Evolutionary conservation across 208 protist genomes (phyloP), one percentile per base, ranked within the genome.

Genomic region (Wallacemonas sp.): DNA sequence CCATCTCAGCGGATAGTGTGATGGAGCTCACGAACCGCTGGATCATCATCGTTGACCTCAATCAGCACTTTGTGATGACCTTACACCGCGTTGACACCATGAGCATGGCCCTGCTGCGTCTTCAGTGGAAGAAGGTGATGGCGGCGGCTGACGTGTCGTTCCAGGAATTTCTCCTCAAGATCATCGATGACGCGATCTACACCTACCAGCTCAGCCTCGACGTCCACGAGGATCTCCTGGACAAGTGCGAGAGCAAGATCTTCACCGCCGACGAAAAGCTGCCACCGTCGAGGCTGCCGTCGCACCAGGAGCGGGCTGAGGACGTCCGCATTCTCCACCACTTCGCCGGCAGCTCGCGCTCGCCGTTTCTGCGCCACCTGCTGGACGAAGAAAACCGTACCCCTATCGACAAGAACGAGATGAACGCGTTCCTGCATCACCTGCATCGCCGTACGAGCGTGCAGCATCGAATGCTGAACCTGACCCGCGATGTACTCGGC

Each of bases 381-480:
- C 76, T 95, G 2, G 82, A 95, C 65, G 21, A 54, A 5, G 73
- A 87, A 14, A 74, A 81, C 61, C 58, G 33, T 33, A 68, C 43
- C 9, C 73, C 76, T 9, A 78, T 91, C 56, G 73, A 87, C 55
- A 95, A 95, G 61, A 70, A 80, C 12, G 76, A 85, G 44, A 91
- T 92, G 82, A 95, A 93, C 65, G 86, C 80, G 47, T 94, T 94
- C 68, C 72, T 95, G 23, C 85, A 95, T 54, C 90, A 93, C 63
- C 69, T 95, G 23, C 85, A 95, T 70, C 87, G 90, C 44, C 90
- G 90, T 26, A 89, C 90, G 1, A 88, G 74, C 57, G 90, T 93
- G 63, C 85, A 93, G 71, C 78, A 89, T 58, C 87, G 90, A 32
- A 87, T 89, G 73, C 78, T 95, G 26, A 87, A 75, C 70, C 48